These are phyloP conservation scores for Melampsora americana DNA, from an alignment of 1,284 basidiomycete species.

Conservation along the genomic window DNA sequence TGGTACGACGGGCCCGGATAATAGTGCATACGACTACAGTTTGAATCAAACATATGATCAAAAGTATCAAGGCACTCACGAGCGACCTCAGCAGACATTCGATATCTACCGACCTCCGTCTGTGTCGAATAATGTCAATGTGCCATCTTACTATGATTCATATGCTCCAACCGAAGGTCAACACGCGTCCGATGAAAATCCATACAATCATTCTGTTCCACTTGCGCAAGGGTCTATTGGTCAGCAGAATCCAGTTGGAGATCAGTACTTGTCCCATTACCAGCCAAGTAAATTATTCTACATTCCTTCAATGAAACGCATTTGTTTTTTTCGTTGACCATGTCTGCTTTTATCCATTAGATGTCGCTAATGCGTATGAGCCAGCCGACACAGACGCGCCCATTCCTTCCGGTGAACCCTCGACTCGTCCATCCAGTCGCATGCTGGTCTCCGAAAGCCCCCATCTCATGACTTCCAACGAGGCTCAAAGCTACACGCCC, in stretches of 20 bases:
- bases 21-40: slow-evolving; percentile 2
- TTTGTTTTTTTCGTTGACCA: background rate
- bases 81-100: background rate
- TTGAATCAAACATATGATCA: background rate
- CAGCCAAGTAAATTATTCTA: background rate
- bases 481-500: slow-evolving; percentile 22
- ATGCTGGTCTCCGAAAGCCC: background rate
- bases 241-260: background rate
- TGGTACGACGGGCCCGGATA: background rate
- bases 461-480: background rate
- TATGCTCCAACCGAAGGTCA: background rate
- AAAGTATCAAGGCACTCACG: background rate
- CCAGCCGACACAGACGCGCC: background rate
- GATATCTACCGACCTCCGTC: background rate
- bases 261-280: background rate
- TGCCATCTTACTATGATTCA: background rate
- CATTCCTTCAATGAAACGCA: background rate
- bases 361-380: background rate
- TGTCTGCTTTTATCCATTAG: background rate
- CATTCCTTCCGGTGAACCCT: background rate
- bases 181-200: background rate
- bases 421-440: background rate
- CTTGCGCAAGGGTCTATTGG: background rate
- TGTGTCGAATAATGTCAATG: background rate
- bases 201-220: background rate